Percentiles rank a stretch among this genome's conserved stretches.
Conservation (phyloP, 2,329 filamentous ascomycete species). For the Monilinia vaccinii-corymbosi region DNA sequence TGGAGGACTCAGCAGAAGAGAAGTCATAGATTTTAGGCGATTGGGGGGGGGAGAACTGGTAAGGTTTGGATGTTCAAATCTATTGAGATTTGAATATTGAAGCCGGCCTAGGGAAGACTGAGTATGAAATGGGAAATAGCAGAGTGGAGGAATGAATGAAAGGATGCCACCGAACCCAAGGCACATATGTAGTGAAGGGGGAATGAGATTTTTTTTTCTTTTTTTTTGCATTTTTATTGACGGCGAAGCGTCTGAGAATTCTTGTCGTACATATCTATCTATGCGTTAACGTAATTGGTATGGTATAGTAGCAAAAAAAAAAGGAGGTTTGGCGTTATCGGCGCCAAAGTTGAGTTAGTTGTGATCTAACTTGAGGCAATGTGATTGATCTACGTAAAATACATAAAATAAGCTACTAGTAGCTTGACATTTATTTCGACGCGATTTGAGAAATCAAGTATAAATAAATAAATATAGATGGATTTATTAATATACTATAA, state of each 20-base stretch:
- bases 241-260: neutral
- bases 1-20: conserved; percentile 48
- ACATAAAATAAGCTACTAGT: no score
- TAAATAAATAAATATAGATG: no score
- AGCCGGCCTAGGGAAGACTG: neutral
- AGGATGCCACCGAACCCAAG: neutral
- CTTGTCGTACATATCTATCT: no score
- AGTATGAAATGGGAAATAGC: neutral
- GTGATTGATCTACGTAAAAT: no score
- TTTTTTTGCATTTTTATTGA: neutral
- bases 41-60: neutral
- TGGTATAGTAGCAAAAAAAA: no score
- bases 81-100: neutral
- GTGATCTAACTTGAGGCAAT: no score
- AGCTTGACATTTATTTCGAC: no score
- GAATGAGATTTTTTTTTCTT: neutral
- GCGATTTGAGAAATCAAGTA: no score
- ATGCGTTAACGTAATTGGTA: no score
- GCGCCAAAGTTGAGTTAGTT: no score
- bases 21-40: conserved; percentile 27
- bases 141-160: neutral
- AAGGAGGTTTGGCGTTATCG: no score
- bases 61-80: neutral
- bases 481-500: no score
- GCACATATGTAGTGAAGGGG: neutral